Base-by-base conservation (phyloP, 768 basidiomycete species). In the Lactarius akahatsu region DNA sequence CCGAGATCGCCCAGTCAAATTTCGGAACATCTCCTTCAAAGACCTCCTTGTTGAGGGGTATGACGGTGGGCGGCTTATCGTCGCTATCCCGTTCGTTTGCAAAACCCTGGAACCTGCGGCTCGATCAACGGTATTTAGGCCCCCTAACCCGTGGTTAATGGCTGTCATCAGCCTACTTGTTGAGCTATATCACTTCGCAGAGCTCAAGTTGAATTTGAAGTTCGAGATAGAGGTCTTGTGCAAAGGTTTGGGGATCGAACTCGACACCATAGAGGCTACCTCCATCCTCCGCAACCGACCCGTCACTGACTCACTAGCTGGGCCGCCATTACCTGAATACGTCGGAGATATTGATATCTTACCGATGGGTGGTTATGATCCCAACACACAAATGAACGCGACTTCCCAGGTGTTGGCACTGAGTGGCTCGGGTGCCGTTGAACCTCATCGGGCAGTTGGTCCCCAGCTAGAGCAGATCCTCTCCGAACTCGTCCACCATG, bases 131-230 rank as follows among this genome's bases (percentile, higher is more conserved):
- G 91, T 98, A 32, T 99, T 99, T 85, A 90, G 85, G 73, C 91
- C 94, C 23, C 97, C 97, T 30, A 99, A 98, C 76, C 97, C 97
- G 2, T 99, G 97, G 97, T 78, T 99, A 59, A 96, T 98, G 90
- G 96, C 92, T 0, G 92, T 99, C 69, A 82, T 98, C 72, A 87
- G 90, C 70, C 82, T 98, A 52, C 85, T 98, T 55, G 92, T 88
- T 54, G 97, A 99, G 75, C 84, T 99, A n/a, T 98, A 99, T 76
- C 92, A 96, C 75, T 96, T 90, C 72, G 96, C 94, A 5, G 96
- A 98, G 71, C 83, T 98, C 68, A 96, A 96, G 78, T 81, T 98
- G 63, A 97, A 98, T 74, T 84, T 95, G 75, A 98, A 98, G 77
- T 99, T 99, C 73, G 97, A 98, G 78, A 98, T 99, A 62, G 97